Conservation (phyloP, 495 filamentous ascomycete species). For the Tuber indicum region DNA sequence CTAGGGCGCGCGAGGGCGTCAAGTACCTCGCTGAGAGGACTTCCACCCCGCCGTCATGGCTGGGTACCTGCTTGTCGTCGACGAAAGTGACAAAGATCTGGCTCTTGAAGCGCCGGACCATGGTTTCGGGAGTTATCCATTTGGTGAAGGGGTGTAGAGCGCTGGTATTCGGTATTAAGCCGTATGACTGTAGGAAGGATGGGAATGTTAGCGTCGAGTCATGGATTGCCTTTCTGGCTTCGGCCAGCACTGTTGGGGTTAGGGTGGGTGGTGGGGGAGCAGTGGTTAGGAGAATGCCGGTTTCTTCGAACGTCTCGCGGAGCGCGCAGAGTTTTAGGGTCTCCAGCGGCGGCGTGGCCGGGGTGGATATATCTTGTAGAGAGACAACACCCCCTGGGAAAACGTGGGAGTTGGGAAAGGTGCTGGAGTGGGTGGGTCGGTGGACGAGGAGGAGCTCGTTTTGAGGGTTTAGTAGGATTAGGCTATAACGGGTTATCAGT, state of each 20-base stretch:
- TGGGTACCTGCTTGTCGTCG: constrained; percentile 53
- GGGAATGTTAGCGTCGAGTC: constrained; percentile 50
- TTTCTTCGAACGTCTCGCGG: constrained; percentile 91
- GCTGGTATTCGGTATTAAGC: constrained; percentile 42
- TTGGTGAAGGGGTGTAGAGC: constrained; percentile 75
- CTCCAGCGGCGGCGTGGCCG: constrained; percentile 45
- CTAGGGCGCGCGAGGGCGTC: constrained; percentile 61
- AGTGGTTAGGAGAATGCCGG: constrained; percentile 73
- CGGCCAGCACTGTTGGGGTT: constrained; percentile 53
- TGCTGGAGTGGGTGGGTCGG: constrained; percentile 69
- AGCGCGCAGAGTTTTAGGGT: constrained; percentile 62
- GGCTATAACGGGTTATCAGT: constrained; percentile 47
- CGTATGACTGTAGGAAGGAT: constrained; percentile 48
- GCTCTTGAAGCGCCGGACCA: constrained; percentile 72
- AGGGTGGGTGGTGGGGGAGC: constrained; percentile 51
- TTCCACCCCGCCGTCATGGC: constrained; percentile 77
- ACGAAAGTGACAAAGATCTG: constrained; percentile 91
- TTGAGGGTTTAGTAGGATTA: constrained; percentile 74
- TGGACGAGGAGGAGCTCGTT: constrained; percentile 86
- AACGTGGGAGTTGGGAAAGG: constrained; percentile 88
- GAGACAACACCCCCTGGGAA: constrained; percentile 92
- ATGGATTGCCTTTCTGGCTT: constrained; percentile 64
- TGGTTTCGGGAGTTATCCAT: constrained; percentile 75
- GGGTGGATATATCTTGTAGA: constrained; percentile 52
- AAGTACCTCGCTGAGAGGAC: constrained; percentile 76